phyloP scores from a whole-genome alignment of 768 basidiomycete genomes.

The Boletus huronensis region DNA sequence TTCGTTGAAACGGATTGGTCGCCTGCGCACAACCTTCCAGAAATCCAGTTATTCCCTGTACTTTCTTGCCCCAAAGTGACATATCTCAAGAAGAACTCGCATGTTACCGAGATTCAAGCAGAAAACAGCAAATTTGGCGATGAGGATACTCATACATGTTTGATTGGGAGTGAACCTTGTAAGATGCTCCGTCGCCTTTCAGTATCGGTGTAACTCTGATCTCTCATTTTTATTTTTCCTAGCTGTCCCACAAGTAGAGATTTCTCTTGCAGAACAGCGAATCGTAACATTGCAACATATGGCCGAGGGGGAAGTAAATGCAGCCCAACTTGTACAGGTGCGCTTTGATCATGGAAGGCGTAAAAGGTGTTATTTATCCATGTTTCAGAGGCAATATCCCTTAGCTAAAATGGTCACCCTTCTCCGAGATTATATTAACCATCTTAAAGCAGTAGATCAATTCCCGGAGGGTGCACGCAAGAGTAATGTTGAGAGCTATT shows the following conservation, averaged over 20 bases:
- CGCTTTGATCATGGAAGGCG: neutral
- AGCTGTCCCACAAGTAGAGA: slow-evolving; percentile 68
- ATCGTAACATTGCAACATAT: slow-evolving; percentile 44
- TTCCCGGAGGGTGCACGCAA: slow-evolving; percentile 29
- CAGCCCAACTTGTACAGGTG: slow-evolving; percentile 16
- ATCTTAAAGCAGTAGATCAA: slow-evolving; percentile 47
- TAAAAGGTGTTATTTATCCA: slow-evolving; percentile 1
- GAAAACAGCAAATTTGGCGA: slow-evolving; percentile 77
- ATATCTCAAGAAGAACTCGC: slow-evolving; percentile 66
- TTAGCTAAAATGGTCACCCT: slow-evolving; percentile 52
- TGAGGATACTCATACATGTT: slow-evolving; percentile 79
- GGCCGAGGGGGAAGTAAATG: slow-evolving; percentile 12
- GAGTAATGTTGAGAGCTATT: slow-evolving; percentile 46
- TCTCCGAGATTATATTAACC: slow-evolving; percentile 57
- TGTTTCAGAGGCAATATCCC: slow-evolving; percentile 24
- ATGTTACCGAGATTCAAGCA: slow-evolving; percentile 37
- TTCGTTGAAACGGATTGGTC: slow-evolving; percentile 77
- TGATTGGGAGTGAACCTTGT: slow-evolving; percentile 73
- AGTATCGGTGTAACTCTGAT: neutral
- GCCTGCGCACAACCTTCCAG: slow-evolving; percentile 46
- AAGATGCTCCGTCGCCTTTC: slow-evolving; percentile 23
- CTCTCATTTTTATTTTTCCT: slow-evolving; percentile 2
- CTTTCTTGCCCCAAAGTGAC: slow-evolving; percentile 80
- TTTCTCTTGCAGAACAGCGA: slow-evolving; percentile 53
- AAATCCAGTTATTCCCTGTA: slow-evolving; percentile 65